Conservation (phyloP, 345 rosid species). For the Capsella bursapastoris region DNA sequence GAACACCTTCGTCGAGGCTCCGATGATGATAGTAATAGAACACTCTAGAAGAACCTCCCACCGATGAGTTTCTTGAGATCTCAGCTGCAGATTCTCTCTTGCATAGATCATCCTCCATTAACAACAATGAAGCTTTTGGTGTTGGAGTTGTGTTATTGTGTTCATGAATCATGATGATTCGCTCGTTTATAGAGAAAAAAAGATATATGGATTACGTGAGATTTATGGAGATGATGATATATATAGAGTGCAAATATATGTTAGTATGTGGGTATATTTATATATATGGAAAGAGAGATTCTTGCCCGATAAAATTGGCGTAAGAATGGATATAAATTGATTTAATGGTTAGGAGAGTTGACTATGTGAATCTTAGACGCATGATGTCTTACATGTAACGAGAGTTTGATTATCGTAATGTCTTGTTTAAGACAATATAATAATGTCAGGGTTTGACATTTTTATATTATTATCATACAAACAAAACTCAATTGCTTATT, state of each 20-base stretch:
- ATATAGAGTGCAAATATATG: conserved; percentile 1
- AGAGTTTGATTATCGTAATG: conserved; percentile 2
- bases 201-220: neutral
- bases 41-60: conserved; percentile 48
- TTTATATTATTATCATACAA: neutral
- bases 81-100: conserved; percentile 37
- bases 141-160: conserved; percentile 13
- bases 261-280: neutral
- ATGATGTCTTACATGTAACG: conserved; percentile 22
- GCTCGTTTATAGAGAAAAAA: neutral
- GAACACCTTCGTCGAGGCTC: conserved; percentile 49
- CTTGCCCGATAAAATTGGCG: conserved; percentile 10
- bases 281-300: conserved; percentile 30
- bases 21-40: conserved; percentile 40
- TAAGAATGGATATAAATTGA: conserved; percentile 30
- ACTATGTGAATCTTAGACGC: conserved; percentile 32
- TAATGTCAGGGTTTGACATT: conserved; percentile 25
- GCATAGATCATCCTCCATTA: conserved; percentile 48
- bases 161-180: conserved; percentile 43
- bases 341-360: conserved; percentile 34
- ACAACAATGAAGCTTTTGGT: conserved; percentile 46
- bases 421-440: neutral
- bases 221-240: conserved; percentile 13
- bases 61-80: conserved; percentile 49
- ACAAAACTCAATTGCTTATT: conserved; percentile 38